phyloP scores from a whole-genome alignment of 2,329 filamentous ascomycete genomes.

The Elsinoe perseae region DNA sequence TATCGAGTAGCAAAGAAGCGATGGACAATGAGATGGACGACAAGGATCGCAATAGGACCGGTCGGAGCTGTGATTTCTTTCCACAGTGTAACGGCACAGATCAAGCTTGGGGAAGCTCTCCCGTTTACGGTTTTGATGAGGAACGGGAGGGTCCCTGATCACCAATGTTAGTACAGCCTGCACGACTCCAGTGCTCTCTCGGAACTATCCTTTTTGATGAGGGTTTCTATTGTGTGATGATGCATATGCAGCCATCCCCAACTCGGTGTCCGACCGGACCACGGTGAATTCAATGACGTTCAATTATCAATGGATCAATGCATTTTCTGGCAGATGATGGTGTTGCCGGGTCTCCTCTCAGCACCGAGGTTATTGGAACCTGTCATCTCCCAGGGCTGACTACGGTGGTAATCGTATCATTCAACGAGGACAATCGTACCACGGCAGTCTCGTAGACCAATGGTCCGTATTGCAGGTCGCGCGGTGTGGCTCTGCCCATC shows the following conservation, averaged over 20 bases:
- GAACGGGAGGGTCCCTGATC: constrained; percentile 7
- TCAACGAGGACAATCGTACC: not conserved
- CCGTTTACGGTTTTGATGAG: constrained; percentile 15
- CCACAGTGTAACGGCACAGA: constrained; percentile 1
- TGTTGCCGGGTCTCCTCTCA: constrained; percentile 12
- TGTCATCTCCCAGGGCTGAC: too few relatives aligned
- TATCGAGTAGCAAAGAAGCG: not conserved
- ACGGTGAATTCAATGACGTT: constrained; percentile 14
- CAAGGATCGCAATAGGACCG: not conserved
- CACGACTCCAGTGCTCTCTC: too few relatives aligned
- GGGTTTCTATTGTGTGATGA: not conserved
- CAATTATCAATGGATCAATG: too few relatives aligned
- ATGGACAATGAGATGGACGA: not conserved
- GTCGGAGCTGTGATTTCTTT: constrained; percentile 1
- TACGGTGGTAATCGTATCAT: not conserved
- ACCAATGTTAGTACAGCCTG: too few relatives aligned
- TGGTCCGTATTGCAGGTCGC: constrained; percentile 4
- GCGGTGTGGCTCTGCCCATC: not conserved
- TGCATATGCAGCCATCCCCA: constrained; percentile 13
- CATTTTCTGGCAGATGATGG: not conserved
- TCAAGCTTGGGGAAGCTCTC: constrained; percentile 12
- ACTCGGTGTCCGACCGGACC: constrained; percentile 10
- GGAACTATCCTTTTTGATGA: not conserved
- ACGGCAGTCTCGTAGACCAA: not conserved
- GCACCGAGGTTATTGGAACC: not conserved